phyloP scores from a whole-genome alignment of 2,329 filamentous ascomycete species.

The Ramularia endophylla region DNA sequence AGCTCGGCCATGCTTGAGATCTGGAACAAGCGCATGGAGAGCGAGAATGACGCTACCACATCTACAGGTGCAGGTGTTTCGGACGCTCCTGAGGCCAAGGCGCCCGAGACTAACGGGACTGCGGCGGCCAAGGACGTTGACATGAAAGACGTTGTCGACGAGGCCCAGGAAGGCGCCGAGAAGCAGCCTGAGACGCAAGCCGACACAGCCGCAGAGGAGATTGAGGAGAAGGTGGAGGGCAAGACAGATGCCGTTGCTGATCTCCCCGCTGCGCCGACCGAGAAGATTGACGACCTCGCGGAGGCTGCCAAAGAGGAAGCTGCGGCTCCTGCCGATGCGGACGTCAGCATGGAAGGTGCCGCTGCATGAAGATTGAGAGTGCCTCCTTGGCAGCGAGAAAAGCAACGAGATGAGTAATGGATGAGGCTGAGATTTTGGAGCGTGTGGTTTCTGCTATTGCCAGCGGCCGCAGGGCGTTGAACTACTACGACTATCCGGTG shows the following conservation, averaged over 20 bases:
- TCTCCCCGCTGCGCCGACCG: neutral
- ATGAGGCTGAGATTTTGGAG: too few relatives aligned
- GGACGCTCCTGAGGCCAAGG: constrained; percentile 25
- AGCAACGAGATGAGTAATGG: too few relatives aligned
- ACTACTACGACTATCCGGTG: too few relatives aligned
- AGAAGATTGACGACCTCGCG: neutral
- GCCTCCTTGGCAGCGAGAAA: too few relatives aligned
- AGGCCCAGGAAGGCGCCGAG: constrained; percentile 13
- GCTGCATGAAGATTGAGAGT: too few relatives aligned
- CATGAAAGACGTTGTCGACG: constrained; percentile 19
- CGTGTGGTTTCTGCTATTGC: too few relatives aligned
- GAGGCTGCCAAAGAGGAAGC: neutral
- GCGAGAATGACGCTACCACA: constrained; percentile 25
- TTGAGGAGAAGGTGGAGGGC: constrained; percentile 16
- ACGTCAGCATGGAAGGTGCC: too few relatives aligned
- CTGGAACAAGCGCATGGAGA: constrained; percentile 73
- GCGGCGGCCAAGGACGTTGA: constrained; percentile 18
- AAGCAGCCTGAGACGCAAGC: constrained; percentile 19
- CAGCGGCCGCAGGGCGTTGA: too few relatives aligned
- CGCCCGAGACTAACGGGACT: constrained; percentile 25
- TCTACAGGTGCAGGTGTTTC: constrained; percentile 33
- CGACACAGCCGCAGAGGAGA: constrained; percentile 17
- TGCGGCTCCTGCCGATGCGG: neutral
- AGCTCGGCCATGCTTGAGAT: constrained; percentile 73
- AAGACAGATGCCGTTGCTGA: constrained; percentile 4